Percentiles rank a stretch among this genome's conserved stretches.
Conservation (phyloP, 345 rosid genomes). For the Combretum micranthum region DNA sequence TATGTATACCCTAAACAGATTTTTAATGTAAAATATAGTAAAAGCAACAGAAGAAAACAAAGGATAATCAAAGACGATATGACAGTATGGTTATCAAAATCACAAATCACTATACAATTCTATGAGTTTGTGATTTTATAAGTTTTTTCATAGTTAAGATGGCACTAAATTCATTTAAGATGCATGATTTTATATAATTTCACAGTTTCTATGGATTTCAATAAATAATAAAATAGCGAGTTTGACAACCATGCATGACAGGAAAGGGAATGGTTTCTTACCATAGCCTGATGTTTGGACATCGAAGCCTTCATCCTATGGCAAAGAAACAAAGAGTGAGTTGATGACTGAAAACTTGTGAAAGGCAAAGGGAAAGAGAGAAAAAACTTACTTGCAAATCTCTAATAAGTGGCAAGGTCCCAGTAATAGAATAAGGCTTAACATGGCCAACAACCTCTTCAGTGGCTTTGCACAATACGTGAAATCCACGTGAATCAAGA, state of each 20-base stretch:
- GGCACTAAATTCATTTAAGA: too few relatives aligned
- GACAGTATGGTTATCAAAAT: too few relatives aligned
- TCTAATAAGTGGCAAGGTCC: slow-evolving; percentile 87
- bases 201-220: too few relatives aligned
- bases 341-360: not conserved
- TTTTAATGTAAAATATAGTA: not conserved
- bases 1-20: too few relatives aligned
- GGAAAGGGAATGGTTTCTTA: slow-evolving; percentile 17
- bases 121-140: too few relatives aligned
- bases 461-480: slow-evolving; percentile 83
- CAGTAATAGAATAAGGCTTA: slow-evolving; percentile 91
- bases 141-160: too few relatives aligned
- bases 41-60: not conserved
- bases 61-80: slow-evolving; percentile 1
- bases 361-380: not conserved
- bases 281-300: slow-evolving; percentile 94
- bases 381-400: slow-evolving; percentile 63
- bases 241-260: too few relatives aligned
- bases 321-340: slow-evolving; percentile 6
- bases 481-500: slow-evolving; percentile 83
- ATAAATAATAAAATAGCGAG: too few relatives aligned
- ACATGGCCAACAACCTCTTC: slow-evolving; percentile 85
- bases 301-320: slow-evolving; percentile 92
- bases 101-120: too few relatives aligned
- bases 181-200: too few relatives aligned